Evolutionary conservation across 163 green algal species (phyloP).

Genomic region (Chlamydomonas reinhardtii): DNA sequence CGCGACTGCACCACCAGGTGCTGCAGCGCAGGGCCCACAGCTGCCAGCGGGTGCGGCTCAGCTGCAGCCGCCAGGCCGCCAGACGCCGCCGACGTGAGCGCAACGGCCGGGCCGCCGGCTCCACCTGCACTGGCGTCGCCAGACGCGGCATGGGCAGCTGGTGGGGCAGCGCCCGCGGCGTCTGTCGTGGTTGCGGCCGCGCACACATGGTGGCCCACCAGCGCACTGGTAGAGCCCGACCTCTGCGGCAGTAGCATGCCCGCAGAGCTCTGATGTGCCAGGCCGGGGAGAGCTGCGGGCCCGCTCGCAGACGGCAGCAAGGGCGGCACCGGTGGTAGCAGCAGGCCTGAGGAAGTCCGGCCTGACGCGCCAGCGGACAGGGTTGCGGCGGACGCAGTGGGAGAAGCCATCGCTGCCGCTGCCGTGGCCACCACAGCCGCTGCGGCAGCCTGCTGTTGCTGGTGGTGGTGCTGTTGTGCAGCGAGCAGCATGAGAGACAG

Average conservation of each 20-base stretch:
- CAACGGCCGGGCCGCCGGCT: neutral
- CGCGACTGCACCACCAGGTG: constrained; percentile 12
- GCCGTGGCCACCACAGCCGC: neutral
- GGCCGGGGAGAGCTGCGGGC: too few species aligned
- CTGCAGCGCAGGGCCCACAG: constrained; percentile 21
- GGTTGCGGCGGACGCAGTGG: neutral
- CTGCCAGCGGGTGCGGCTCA: neutral
- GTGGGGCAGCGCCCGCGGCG: too few species aligned
- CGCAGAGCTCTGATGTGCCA: neutral
- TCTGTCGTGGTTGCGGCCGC: too few species aligned
- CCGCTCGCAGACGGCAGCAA: too few species aligned
- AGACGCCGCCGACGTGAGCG: too few species aligned
- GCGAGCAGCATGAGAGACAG: neutral
- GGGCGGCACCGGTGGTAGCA: too few species aligned
- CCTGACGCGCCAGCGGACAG: neutral
- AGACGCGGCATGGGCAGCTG: too few species aligned
- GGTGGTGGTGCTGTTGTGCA: constrained; percentile 17
- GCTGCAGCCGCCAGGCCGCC: neutral
- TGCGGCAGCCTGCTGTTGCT: neutral
- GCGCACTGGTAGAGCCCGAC: neutral
- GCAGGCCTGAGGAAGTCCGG: neutral
- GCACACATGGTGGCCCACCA: too few species aligned
- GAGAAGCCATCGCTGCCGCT: neutral
- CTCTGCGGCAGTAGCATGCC: too few species aligned
- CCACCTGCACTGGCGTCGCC: neutral